Percentiles rank a stretch among this genome's conserved stretches.
These are phyloP conservation scores for Pulveroboletus sp. DNA, from an alignment of 768 basidiomycete species.

Conservation along the genomic window DNA sequence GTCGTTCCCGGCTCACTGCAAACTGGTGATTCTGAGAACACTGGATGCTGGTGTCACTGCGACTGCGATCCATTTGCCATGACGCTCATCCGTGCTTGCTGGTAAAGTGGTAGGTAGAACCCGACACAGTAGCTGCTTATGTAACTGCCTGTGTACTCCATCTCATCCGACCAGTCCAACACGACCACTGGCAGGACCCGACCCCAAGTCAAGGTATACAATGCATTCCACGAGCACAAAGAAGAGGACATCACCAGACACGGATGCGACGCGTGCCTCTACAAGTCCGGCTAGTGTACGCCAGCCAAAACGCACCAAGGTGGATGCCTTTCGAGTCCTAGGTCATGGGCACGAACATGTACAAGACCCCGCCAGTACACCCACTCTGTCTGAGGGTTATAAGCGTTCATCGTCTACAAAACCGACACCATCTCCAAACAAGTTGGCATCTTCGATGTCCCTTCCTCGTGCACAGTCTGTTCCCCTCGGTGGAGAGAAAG, in stretches of 20 bases:
- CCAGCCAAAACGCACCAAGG: slow-evolving; percentile 25
- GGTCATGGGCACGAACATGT: slow-evolving; percentile 15
- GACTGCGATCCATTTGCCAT: no score
- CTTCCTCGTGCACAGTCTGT: slow-evolving; percentile 28
- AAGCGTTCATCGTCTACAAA: slow-evolving; percentile 23
- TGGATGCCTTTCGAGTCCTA: slow-evolving; percentile 15
- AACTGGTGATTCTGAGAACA: neutral
- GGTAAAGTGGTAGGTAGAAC: no score
- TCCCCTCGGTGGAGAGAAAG: slow-evolving; percentile 16
- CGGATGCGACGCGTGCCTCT: slow-evolving; percentile 7
- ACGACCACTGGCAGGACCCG: neutral
- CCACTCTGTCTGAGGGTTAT: neutral
- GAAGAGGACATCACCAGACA: slow-evolving; percentile 30
- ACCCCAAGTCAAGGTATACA: neutral
- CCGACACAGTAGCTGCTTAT: no score
- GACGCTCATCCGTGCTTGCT: no score
- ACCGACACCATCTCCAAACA: slow-evolving; percentile 16
- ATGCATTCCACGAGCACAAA: slow-evolving; percentile 14
- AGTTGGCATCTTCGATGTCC: slow-evolving; percentile 8
- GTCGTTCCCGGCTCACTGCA: neutral
- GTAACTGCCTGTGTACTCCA: no score
- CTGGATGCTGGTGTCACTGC: no score
- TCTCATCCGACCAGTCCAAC: no score
- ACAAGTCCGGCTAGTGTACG: slow-evolving; percentile 14
- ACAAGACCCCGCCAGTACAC: slow-evolving; percentile 12